phyloP scores from a whole-genome alignment of 2,329 filamentous ascomycete genomes.

The Cladosporium colombiae region DNA sequence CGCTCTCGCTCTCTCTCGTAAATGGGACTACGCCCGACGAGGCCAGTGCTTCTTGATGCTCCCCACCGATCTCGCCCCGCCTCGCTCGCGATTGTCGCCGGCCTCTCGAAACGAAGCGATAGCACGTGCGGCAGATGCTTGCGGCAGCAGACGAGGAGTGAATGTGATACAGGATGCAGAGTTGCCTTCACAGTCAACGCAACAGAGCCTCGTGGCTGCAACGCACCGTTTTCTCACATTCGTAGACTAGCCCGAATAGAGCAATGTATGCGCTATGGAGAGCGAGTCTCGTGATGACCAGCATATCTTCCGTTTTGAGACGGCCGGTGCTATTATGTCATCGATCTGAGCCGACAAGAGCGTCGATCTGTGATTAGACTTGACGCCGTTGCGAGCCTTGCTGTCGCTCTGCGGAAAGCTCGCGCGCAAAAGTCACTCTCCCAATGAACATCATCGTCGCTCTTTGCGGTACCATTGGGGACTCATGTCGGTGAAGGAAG shows the following conservation, averaged over 20 bases:
- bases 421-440: neutral
- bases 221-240: neutral
- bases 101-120: neutral
- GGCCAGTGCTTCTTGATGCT: neutral
- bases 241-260: neutral
- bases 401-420: constrained; percentile 6
- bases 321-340: constrained; percentile 2
- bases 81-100: neutral
- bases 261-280: neutral
- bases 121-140: neutral
- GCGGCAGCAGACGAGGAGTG: neutral
- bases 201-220: neutral
- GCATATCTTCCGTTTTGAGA: constrained; percentile 1
- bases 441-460: constrained; percentile 22
- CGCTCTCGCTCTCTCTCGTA: neutral
- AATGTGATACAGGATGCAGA: neutral
- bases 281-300: neutral
- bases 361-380: constrained; percentile 17
- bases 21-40: neutral
- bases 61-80: constrained; percentile 2
- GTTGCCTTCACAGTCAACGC: neutral
- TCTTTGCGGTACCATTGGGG: neutral
- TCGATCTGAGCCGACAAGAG: constrained; percentile 2
- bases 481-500: constrained; percentile 29
- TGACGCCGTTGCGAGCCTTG: constrained; percentile 10